Conservation (phyloP, 306 rosid species). For the Gastrolobium bilobum region DNA sequence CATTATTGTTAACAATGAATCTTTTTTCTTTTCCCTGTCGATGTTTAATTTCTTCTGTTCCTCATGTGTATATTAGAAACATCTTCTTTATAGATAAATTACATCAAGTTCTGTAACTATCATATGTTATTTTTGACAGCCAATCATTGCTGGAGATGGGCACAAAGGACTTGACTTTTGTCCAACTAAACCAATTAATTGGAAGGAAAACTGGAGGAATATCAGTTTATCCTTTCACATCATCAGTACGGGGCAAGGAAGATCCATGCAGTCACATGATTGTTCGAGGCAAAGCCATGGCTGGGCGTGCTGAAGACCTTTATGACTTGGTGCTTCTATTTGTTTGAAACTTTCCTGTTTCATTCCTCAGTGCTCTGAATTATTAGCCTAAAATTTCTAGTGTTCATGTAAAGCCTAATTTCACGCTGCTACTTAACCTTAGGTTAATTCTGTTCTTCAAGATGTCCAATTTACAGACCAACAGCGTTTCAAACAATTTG, state of each 20-base stretch:
- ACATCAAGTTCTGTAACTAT: conserved; percentile 45
- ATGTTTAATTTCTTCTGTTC: conserved; percentile 38
- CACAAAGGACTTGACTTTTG: conserved; percentile 93
- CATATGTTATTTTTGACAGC: conserved; percentile 62
- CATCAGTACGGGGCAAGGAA: conserved; percentile 83
- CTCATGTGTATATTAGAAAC: conserved; percentile 32
- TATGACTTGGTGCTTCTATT: conserved; percentile 75
- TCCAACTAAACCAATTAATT: conserved; percentile 93
- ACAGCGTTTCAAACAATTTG: conserved; percentile 96
- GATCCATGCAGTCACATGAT: conserved; percentile 86
- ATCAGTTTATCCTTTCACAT: conserved; percentile 93
- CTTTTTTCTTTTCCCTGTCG: not conserved
- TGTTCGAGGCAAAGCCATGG: conserved; percentile 97
- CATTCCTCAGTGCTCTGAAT: not conserved
- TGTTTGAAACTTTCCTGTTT: conserved; percentile 28
- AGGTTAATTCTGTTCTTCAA: conserved; percentile 89
- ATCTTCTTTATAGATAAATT: conserved; percentile 29
- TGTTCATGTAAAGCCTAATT: conserved; percentile 46
- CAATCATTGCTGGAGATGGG: conserved; percentile 99
- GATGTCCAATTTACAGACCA: conserved; percentile 96
- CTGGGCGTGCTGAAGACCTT: conserved; percentile 88
- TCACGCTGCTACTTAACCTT: conserved; percentile 46
- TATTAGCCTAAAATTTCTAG: conserved; percentile 2
- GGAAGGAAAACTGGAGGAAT: conserved; percentile 99
- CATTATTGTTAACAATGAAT: conserved; percentile 1